phyloP scores from a whole-genome alignment of 768 basidiomycete genomes.

The Termitomyces sp. region DNA sequence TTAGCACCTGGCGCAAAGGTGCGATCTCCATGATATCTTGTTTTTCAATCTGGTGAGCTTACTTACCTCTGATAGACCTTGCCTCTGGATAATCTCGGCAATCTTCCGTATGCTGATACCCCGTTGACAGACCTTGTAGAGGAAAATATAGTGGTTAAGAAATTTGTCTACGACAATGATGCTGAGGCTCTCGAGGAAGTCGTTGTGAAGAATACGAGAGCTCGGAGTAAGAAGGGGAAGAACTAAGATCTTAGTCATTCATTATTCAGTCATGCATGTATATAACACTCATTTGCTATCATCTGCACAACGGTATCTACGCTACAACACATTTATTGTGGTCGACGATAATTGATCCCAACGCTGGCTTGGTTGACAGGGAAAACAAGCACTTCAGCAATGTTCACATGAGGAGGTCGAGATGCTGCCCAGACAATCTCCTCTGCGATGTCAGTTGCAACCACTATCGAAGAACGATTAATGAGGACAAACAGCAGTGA shows the following conservation, averaged over 20 bases:
- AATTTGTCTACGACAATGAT: slow-evolving; percentile 79
- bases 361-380: slow-evolving; percentile 79
- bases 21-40: slow-evolving; percentile 9
- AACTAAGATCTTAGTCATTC: slow-evolving; percentile 16
- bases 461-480: slow-evolving; percentile 44
- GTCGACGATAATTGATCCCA: slow-evolving; percentile 54
- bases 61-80: slow-evolving; percentile 38
- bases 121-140: slow-evolving; percentile 55
- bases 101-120: slow-evolving; percentile 53
- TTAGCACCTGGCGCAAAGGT: slow-evolving; percentile 69
- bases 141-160: slow-evolving; percentile 72
- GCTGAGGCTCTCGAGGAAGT: slow-evolving; percentile 30
- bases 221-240: slow-evolving; percentile 50
- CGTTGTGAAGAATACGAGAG: slow-evolving; percentile 51
- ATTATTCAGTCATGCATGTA: slow-evolving; percentile 10
- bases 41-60: not conserved
- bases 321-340: slow-evolving; percentile 22
- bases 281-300: slow-evolving; percentile 14
- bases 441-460: slow-evolving; percentile 87
- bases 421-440: slow-evolving; percentile 97
- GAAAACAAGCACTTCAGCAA: slow-evolving; percentile 77
- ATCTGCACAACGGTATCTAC: slow-evolving; percentile 13
- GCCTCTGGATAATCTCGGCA: slow-evolving; percentile 69
- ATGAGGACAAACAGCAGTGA: not conserved
- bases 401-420: slow-evolving; percentile 88